Percentiles rank a stretch among this genome's conserved stretches.
phyloP scores from a whole-genome alignment of 345 rosid genomes.

The Mangifera indica region DNA sequence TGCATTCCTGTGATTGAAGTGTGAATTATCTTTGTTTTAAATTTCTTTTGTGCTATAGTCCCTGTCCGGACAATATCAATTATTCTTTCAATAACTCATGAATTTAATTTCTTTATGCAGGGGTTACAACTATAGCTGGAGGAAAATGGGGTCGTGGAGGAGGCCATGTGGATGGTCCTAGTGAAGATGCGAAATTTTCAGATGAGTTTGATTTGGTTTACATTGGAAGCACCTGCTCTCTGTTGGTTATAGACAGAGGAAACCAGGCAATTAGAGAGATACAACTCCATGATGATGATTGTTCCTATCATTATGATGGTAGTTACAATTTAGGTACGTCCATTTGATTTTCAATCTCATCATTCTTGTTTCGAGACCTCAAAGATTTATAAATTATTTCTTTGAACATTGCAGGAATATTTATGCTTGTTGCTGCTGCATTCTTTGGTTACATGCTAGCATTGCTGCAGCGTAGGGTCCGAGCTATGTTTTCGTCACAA shows the following conservation, averaged over 20 bases:
- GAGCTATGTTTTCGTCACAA: conserved; percentile 53
- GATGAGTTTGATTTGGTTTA: conserved; percentile 81
- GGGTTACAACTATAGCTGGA: conserved; percentile 86
- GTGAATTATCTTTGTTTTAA: neutral
- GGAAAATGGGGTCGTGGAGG: conserved; percentile 70
- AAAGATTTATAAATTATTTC: conserved; percentile 9
- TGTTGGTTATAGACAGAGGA: conserved; percentile 81
- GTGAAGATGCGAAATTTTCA: conserved; percentile 83
- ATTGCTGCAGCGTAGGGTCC: conserved; percentile 67
- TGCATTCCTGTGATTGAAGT: neutral
- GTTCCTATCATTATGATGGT: conserved; percentile 54
- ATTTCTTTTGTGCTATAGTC: neutral
- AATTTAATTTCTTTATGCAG: conserved; percentile 37
- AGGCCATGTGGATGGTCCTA: conserved; percentile 75
- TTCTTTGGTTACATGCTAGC: conserved; percentile 94
- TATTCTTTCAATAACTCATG: neutral
- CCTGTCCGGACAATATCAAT: neutral
- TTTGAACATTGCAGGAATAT: conserved; percentile 50
- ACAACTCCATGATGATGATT: conserved; percentile 72
- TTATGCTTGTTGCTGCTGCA: conserved; percentile 67
- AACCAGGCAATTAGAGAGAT: conserved; percentile 87
- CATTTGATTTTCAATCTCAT: neutral
- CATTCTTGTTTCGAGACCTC: neutral
- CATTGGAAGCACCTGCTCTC: conserved; percentile 74
- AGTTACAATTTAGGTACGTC: conserved; percentile 64